Evolutionary conservation across 129 eudicot species (phyloP), one percentile per base, ranked within the genome.

Genomic region (Daucus carota): DNA sequence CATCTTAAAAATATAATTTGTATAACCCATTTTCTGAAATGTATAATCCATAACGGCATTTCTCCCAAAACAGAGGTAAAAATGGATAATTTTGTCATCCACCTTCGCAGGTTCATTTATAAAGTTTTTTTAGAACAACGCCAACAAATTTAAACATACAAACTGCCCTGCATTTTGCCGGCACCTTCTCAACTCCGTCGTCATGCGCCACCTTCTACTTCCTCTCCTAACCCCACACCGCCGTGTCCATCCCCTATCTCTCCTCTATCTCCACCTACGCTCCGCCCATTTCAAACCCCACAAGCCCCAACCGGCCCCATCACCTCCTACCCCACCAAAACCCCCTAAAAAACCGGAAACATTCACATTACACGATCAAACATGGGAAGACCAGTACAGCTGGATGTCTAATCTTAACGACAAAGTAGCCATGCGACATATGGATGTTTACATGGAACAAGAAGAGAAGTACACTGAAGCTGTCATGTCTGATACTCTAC

Each of bases 401-500:
- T 93, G 98, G 98, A 93, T 90, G 98, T 90, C 98, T 7, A 90
- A 80, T 79, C 83, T 93, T 42, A 85, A 84, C 66, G 98, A 93
- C 80, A 90, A 83, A 79, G 98, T 90, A 28, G 96, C 98, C 8
- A 93, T 93, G 97, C 88, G 98, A 15, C 98, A 93, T 77, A 93
- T 93, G 97, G 96, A 90, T 77, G 84, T 87, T 17, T 88, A 87
- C 82, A 90, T 93, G 96, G 98, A 93, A 74, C 98, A 88, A 81
- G 98, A 90, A 72, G 97, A 93, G 78, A 93, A 93, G 87, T 93
- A 94, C 81, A 89, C 92, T 10, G 97, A 94, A 76, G 97, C 96
- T 31, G 96, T 91, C 57, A 84, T 91, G 89, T 74, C 85, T 70
- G 96, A 84, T 70, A 84, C 96, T 29, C 86, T 81, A 31, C 88